Percentiles rank a stretch among this genome's conserved stretches.
Conservation (phyloP, 2,329 filamentous ascomycete species). For the Decorospora gaudefroyi region DNA sequence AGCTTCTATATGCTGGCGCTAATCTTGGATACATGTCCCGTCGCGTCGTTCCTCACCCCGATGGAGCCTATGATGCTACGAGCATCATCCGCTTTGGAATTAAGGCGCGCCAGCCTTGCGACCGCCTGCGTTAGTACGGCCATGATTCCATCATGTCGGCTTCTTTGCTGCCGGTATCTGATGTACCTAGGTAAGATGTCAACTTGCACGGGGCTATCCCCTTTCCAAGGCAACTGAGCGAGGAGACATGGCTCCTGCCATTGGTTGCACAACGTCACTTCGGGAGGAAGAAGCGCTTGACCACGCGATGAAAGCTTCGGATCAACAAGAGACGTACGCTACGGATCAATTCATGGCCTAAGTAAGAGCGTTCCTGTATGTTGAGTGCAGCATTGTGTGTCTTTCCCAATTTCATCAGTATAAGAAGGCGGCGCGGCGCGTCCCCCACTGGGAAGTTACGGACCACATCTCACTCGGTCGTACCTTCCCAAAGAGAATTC, state of each 20-base stretch:
- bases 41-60: not conserved
- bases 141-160: slow-evolving; percentile 4
- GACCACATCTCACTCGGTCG: no score
- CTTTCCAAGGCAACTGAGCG: not conserved
- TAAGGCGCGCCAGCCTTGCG: not conserved
- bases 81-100: not conserved
- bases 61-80: slow-evolving; percentile 5
- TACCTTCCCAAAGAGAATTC: no score
- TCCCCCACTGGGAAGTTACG: no score
- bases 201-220: not conserved
- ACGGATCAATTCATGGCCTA: not conserved
- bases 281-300: slow-evolving; percentile 4
- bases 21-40: not conserved
- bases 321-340: not conserved
- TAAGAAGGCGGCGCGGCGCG: no score
- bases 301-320: slow-evolving; percentile 4
- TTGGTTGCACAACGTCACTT: slow-evolving; percentile 14
- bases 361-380: slow-evolving; percentile 5
- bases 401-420: no score
- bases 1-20: not conserved
- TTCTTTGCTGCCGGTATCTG: slow-evolving; percentile 1
- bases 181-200: not conserved
- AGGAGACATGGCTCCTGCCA: not conserved
- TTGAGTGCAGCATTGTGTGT: slow-evolving; percentile 10
- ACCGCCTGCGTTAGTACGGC: not conserved